Evolutionary conservation across 129 eudicot genomes (phyloP).

Genomic region (Pulicaria dysenterica): DNA sequence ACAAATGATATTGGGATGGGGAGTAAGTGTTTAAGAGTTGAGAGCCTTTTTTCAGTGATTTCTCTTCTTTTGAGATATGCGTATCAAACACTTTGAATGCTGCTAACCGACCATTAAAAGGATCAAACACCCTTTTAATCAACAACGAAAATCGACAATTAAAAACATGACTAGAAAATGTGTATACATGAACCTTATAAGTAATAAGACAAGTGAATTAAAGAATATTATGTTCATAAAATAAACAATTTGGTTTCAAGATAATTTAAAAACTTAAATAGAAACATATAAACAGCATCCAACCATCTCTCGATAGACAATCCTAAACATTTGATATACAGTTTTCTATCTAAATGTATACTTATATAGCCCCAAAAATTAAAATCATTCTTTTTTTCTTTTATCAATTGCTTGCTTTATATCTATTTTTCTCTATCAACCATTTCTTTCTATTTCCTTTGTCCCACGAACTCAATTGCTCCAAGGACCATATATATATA

Average conservation of each 20-base stretch:
- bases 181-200: neutral
- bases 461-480: constrained; percentile 7
- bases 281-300: constrained; percentile 40
- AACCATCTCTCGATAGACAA: constrained; percentile 24
- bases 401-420: constrained; percentile 29
- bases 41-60: too few relatives aligned
- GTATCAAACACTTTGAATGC: too few relatives aligned
- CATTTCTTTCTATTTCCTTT: constrained; percentile 33
- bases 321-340: constrained; percentile 39
- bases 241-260: neutral
- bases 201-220: constrained; percentile 15
- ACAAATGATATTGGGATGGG: too few relatives aligned
- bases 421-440: constrained; percentile 32
- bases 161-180: neutral
- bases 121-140: too few relatives aligned
- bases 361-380: constrained; percentile 27
- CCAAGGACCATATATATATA: constrained; percentile 6
- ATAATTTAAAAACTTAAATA: constrained; percentile 20
- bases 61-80: too few relatives aligned
- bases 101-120: too few relatives aligned
- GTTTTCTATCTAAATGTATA: constrained; percentile 39
- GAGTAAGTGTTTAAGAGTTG: too few relatives aligned
- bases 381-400: neutral
- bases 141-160: too few relatives aligned
- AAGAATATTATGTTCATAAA: constrained; percentile 31